These are phyloP conservation scores for Backusella luteola DNA, from an alignment of 192 early-diverging fungal genomes.

Conservation along the genomic window DNA sequence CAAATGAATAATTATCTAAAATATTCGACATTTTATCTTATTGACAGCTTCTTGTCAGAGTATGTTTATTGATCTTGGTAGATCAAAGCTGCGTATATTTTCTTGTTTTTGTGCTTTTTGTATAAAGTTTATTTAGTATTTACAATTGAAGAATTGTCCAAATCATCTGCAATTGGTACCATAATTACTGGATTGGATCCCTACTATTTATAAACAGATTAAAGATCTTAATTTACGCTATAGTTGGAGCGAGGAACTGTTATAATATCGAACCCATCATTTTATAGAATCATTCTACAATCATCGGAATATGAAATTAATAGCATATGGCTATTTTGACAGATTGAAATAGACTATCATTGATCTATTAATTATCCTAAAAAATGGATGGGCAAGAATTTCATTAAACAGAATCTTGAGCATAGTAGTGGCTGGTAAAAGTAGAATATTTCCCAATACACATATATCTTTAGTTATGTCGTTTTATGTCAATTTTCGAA, in stretches of 20 bases:
- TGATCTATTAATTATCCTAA: background rate
- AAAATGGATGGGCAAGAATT: background rate
- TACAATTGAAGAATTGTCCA: background rate
- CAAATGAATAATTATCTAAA: conserved; percentile 5
- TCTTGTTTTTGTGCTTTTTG: background rate
- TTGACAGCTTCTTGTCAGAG: background rate
- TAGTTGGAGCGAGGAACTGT: background rate
- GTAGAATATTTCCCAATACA: background rate
- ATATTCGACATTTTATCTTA: background rate
- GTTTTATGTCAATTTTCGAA: background rate
- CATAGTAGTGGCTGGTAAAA: background rate
- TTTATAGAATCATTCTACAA: background rate
- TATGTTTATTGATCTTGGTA: background rate
- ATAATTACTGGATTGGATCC: background rate
- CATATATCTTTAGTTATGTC: background rate
- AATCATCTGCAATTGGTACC: background rate
- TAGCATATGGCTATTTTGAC: background rate
- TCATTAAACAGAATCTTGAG: background rate
- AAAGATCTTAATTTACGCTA: background rate
- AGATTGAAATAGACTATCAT: background rate
- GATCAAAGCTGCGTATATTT: background rate
- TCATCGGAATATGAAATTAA: background rate
- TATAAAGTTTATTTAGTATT: background rate
- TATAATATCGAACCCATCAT: background rate
- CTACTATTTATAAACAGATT: background rate